Evolutionary conservation across 352 stramenopile species (phyloP).

Genomic region (Pythium rhizo-oryzae): DNA sequence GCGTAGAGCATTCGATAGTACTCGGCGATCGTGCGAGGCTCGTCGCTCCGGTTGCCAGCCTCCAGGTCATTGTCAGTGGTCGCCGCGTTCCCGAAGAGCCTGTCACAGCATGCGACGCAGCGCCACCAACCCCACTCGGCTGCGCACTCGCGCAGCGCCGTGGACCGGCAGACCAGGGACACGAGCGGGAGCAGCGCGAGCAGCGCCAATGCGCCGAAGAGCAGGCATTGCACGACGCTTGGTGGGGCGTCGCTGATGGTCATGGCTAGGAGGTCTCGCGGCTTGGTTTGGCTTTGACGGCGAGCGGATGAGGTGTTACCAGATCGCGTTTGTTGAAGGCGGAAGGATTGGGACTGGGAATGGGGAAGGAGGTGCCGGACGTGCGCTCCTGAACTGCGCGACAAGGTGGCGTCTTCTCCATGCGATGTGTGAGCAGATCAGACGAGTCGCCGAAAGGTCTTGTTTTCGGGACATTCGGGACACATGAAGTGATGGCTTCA

Average conservation of each 20-base stretch:
- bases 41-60: background rate
- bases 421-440: background rate
- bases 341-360: too few relatives aligned
- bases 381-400: too few relatives aligned
- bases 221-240: slow-evolving; percentile 5
- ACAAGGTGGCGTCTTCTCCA: background rate
- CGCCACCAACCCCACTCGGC: slow-evolving; percentile 10
- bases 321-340: background rate
- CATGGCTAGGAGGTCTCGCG: background rate
- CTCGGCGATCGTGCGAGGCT: slow-evolving; percentile 9
- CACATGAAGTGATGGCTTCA: background rate
- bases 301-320: background rate
- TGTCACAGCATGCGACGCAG: background rate
- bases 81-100: background rate
- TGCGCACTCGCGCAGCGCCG: slow-evolving; percentile 3
- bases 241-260: slow-evolving; percentile 12
- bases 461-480: background rate
- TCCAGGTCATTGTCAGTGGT: background rate
- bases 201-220: slow-evolving; percentile 17
- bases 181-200: slow-evolving; percentile 13
- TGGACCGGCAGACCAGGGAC: slow-evolving; percentile 7
- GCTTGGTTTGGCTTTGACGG: background rate
- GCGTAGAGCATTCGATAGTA: slow-evolving; percentile 19
- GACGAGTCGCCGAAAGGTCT: background rate
- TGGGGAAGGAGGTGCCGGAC: too few relatives aligned